Conservation (phyloP, 345 rosid species). For the Acer yangbiense region DNA sequence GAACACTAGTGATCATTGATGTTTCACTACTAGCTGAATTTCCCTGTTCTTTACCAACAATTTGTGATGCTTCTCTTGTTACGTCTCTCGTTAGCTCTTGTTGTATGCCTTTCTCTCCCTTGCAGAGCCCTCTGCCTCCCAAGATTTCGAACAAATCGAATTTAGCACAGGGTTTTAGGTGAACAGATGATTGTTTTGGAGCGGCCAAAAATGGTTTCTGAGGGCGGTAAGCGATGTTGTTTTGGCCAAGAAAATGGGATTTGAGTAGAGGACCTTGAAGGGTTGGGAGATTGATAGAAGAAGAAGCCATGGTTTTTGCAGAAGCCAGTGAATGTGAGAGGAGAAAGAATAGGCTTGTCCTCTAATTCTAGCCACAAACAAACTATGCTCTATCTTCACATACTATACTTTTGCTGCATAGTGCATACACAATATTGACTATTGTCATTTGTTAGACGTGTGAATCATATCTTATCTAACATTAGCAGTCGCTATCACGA, state of each 20-base stretch:
- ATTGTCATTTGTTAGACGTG: neutral
- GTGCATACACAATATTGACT: neutral
- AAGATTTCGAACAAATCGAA: slow-evolving; percentile 63
- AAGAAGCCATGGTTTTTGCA: slow-evolving; percentile 46
- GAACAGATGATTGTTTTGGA: slow-evolving; percentile 29
- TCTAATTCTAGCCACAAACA: slow-evolving; percentile 31
- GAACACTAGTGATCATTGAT: slow-evolving; percentile 25
- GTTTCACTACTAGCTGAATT: slow-evolving; percentile 8
- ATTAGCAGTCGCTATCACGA: neutral
- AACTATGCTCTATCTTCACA: neutral
- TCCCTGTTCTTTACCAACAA: slow-evolving; percentile 15
- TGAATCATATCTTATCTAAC: neutral
- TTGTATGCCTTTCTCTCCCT: slow-evolving; percentile 74
- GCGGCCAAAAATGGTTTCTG: slow-evolving; percentile 34
- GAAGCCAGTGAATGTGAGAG: neutral
- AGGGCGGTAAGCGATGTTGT: slow-evolving; percentile 20
- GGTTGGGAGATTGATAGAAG: slow-evolving; percentile 47
- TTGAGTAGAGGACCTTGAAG: slow-evolving; percentile 36
- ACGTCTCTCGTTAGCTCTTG: slow-evolving; percentile 57
- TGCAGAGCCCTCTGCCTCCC: slow-evolving; percentile 91
- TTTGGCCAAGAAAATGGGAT: slow-evolving; percentile 53
- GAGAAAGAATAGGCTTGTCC: neutral
- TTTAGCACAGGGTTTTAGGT: slow-evolving; percentile 46
- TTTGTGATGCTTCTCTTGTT: slow-evolving; percentile 29
- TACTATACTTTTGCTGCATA: neutral